Percentiles rank a stretch among this genome's conserved stretches.
phyloP scores from a whole-genome alignment of 306 rosid genomes.

The apple (Malus domestica) region DNA sequence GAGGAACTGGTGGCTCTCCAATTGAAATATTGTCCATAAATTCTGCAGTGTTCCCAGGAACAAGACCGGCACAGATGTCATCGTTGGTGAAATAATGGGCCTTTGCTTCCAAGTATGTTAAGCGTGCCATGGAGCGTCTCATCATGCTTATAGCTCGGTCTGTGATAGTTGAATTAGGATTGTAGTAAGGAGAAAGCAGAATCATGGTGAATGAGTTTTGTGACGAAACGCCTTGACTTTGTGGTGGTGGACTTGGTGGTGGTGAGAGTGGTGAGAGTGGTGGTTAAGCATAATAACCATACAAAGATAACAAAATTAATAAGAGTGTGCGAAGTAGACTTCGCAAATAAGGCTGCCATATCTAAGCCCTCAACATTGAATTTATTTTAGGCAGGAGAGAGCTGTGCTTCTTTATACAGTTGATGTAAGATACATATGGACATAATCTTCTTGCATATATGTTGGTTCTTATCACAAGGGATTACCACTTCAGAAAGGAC shows the following conservation, averaged over 20 bases:
- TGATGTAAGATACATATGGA: too few species aligned
- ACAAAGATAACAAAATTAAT: neutral
- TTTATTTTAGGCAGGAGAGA: neutral
- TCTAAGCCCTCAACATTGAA: neutral
- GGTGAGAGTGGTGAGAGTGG: neutral
- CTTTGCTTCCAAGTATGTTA: neutral
- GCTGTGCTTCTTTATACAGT: neutral
- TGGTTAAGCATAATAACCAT: neutral
- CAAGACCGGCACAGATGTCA: neutral
- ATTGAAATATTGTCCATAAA: constrained; percentile 32
- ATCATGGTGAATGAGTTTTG: neutral
- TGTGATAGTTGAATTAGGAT: neutral
- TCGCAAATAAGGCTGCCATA: neutral
- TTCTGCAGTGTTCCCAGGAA: neutral
- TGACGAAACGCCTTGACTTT: neutral
- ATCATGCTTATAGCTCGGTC: neutral
- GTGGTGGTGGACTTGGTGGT: neutral
- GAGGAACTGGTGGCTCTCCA: constrained; percentile 43
- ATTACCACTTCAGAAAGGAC: too few species aligned
- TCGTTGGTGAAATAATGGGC: neutral
- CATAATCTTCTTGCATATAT: too few species aligned
- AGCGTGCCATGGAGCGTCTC: neutral
- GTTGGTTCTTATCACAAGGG: too few species aligned
- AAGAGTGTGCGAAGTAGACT: neutral
- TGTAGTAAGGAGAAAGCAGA: neutral